Evolutionary conservation across 179 eudicot species (phyloP), one percentile per base, ranked within the genome.

Genomic region (Vitellaria paradoxa): DNA sequence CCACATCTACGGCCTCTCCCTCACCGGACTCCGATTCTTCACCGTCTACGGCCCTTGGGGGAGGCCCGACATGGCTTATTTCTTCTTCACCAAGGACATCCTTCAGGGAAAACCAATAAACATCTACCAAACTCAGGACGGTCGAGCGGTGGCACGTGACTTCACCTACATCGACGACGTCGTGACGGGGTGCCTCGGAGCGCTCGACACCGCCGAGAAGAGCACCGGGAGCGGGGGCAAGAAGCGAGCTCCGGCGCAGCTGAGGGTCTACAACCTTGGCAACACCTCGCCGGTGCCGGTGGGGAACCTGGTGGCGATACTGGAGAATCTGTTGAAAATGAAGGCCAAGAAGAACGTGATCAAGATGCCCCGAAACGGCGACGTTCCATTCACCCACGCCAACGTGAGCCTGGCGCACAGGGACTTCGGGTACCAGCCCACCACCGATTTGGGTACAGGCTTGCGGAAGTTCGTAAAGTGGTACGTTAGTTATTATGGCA

Each of bases 21-120:
- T 84, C 0, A 84, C 87, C 7, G 87, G 84, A 12, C 50, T 84
- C 5, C 46, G 87, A 30, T 84, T 84, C 57, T 84, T 84, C 59
- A 84, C 87, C 0, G 87, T 84, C 1, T 84, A 84, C 24, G 87
- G 87, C 0, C 87, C 87, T 8, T 84, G 87, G 87, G 87, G 87
- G 0, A 45, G 87, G 45, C 87, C 87, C 50, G 87, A 84, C 65
- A 84, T 84, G 87, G 87, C 87, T 9, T 84, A 84, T 23, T 84
- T 84, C 56, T 81, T 81, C 73, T 84, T 84, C 82, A 84, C 87
- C 18, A 84, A 81, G 69, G 84, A 84, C 42, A 81, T 84, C 6
- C 26, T 84, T 1, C 84, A 81, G 61, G 84, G 84, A 9, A 84
- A 81, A 42, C 14, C 84, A 0, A 78, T 84, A 0, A 76, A 76